phyloP scores from a whole-genome alignment of 371 early-diverging fungal genomes.

The Fennellomyces sp. region DNA sequence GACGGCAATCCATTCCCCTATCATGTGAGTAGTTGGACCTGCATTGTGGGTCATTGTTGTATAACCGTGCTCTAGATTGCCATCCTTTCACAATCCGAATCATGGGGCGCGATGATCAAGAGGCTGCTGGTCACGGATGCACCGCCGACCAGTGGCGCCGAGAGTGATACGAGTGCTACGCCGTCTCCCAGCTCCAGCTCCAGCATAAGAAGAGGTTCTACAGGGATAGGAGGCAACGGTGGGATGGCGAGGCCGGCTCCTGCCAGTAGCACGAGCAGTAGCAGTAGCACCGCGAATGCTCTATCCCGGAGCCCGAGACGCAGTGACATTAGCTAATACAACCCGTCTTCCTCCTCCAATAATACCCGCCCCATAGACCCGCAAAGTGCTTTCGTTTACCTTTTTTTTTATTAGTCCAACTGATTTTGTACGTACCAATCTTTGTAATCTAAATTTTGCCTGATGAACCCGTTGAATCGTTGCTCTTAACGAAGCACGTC shows the following conservation, averaged over 20 bases:
- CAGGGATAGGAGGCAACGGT: not conserved
- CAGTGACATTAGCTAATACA: not conserved
- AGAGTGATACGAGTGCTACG: not conserved
- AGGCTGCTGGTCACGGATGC: slow-evolving; percentile 43
- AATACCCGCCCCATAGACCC: no score
- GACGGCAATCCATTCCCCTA: slow-evolving; percentile 89
- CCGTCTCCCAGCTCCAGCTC: slow-evolving; percentile 1
- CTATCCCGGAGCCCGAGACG: not conserved
- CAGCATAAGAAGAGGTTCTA: not conserved
- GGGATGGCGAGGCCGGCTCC: not conserved
- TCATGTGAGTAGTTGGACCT: slow-evolving; percentile 50
- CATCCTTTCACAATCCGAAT: slow-evolving; percentile 36
- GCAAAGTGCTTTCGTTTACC: no score
- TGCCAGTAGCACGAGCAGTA: slow-evolving; percentile 1
- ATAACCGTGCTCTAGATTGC: slow-evolving; percentile 30
- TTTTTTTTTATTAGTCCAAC: no score
- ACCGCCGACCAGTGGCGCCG: slow-evolving; percentile 12
- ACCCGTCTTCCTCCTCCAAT: not conserved
- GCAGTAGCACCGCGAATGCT: not conserved
- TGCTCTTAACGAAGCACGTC: no score
- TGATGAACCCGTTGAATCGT: no score
- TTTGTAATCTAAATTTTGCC: no score
- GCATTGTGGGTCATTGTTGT: not conserved
- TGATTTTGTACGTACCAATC: no score
- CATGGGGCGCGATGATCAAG: slow-evolving; percentile 50